A percentile compares a stretch with the other conserved stretches of the same genome.
phyloP scores from a whole-genome alignment of 495 filamentous ascomycete species.

The Pseudoneurospora amorphoporcata region DNA sequence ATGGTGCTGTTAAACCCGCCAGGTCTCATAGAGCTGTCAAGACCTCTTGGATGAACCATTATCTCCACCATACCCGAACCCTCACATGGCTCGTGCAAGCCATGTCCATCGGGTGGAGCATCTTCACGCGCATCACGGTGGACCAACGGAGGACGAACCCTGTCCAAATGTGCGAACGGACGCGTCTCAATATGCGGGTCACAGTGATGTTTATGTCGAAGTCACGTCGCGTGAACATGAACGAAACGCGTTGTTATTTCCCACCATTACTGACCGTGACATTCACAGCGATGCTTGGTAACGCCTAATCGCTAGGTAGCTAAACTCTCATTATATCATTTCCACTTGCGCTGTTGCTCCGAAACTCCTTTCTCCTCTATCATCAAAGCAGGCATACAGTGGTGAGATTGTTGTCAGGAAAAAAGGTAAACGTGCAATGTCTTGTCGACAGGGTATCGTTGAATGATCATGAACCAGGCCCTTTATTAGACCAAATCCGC shows the following conservation, averaged over 20 bases:
- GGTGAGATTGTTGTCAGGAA: neutral
- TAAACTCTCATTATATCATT: neutral
- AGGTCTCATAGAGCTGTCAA: neutral
- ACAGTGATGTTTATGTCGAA: neutral
- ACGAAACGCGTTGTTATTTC: neutral
- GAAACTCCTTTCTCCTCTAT: neutral
- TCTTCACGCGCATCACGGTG: neutral
- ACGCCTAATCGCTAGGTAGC: neutral
- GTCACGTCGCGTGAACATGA: neutral
- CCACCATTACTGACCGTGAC: neutral
- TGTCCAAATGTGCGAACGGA: neutral
- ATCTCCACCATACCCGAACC: neutral
- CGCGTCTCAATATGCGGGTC: neutral
- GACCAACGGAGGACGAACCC: neutral
- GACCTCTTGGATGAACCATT: neutral
- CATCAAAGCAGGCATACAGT: neutral
- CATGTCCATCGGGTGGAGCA: neutral
- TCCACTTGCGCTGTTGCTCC: neutral
- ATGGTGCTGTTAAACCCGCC: neutral
- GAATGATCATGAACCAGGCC: conserved; percentile 5
- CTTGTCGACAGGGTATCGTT: neutral
- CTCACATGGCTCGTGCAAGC: neutral
- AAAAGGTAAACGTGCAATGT: neutral
- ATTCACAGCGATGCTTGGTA: neutral
- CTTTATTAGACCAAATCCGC: conserved; percentile 7